Conservation (phyloP, 768 basidiomycete genomes). For the Russula virescens region DNA sequence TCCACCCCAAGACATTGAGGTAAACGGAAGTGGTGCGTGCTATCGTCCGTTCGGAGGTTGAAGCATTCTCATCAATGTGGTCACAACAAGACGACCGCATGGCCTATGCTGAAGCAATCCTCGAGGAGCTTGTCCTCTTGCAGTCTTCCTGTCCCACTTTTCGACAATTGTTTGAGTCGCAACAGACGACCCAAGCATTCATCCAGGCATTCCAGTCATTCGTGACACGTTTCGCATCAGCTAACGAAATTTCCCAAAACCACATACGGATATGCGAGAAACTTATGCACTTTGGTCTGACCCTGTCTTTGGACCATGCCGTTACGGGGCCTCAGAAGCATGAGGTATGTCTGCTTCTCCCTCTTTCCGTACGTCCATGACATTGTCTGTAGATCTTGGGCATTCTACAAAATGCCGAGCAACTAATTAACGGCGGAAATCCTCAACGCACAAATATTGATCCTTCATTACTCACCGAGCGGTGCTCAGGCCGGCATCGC, state of each 20-base stretch:
- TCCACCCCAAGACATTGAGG: slow-evolving; percentile 25
- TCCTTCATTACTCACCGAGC: slow-evolving; percentile 45
- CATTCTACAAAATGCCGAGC: slow-evolving; percentile 48
- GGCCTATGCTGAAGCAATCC: slow-evolving; percentile 45
- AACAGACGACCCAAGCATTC: slow-evolving; percentile 61
- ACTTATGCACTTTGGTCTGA: slow-evolving; percentile 60
- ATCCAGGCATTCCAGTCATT: slow-evolving; percentile 59
- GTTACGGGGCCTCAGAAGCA: slow-evolving; percentile 63
- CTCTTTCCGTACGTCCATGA: neutral
- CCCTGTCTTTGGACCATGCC: slow-evolving; percentile 58
- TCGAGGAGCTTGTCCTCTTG: slow-evolving; percentile 64
- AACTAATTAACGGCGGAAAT: slow-evolving; percentile 42
- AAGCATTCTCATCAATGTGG: neutral
- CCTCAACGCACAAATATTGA: slow-evolving; percentile 48
- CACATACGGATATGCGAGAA: slow-evolving; percentile 61
- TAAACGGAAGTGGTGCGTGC: slow-evolving; percentile 15
- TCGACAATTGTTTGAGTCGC: slow-evolving; percentile 67
- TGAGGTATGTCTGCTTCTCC: slow-evolving; percentile 42
- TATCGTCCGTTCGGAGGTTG: neutral
- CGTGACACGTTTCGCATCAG: slow-evolving; percentile 38
- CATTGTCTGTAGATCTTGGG: slow-evolving; percentile 48
- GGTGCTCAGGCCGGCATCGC: slow-evolving; percentile 47
- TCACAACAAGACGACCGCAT: slow-evolving; percentile 4
- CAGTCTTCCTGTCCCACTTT: slow-evolving; percentile 62
- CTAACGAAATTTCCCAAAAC: slow-evolving; percentile 37